These are phyloP conservation scores for Verruconis gallopava DNA, from an alignment of 2,329 filamentous ascomycete species.

Conservation along the genomic window DNA sequence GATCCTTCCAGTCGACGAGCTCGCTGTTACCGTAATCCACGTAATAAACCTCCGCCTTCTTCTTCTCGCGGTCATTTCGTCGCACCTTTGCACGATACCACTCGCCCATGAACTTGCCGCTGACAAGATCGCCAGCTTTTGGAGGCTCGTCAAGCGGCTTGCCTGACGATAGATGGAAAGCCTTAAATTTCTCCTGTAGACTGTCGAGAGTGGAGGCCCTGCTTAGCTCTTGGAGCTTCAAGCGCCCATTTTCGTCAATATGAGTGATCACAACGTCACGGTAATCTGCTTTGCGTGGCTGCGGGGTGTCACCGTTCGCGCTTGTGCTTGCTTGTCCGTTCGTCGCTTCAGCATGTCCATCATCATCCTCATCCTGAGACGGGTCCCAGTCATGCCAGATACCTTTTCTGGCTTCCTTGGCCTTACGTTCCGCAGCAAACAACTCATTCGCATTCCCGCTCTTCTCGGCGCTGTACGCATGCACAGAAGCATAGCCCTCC, in stretches of 20 bases:
- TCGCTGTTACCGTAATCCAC: conserved; percentile 96
- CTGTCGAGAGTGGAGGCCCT: conserved; percentile 66
- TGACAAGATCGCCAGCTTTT: conserved; percentile 83
- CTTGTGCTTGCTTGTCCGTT: conserved; percentile 36
- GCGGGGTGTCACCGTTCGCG: conserved; percentile 32
- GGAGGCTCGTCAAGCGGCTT: conserved; percentile 60
- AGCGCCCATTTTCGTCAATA: conserved; percentile 64
- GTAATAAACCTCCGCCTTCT: conserved; percentile 79
- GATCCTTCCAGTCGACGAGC: conserved; percentile 67
- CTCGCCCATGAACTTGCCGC: conserved; percentile 83
- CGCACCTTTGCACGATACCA: conserved; percentile 93
- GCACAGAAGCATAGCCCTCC: conserved; percentile 84
- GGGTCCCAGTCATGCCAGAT: conserved; percentile 94
- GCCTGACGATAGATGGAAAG: conserved; percentile 70
- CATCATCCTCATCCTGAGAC: conserved; percentile 59
- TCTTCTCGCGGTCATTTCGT: conserved; percentile 80
- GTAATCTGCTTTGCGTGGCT: conserved; percentile 69
- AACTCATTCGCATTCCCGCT: conserved; percentile 80
- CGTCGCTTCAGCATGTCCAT: conserved; percentile 23
- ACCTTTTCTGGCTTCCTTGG: conserved; percentile 78
- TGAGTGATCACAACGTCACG: conserved; percentile 88
- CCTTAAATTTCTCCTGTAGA: conserved; percentile 81
- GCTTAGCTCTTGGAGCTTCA: conserved; percentile 88
- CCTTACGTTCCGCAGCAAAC: conserved; percentile 72
- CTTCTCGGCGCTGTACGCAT: conserved; percentile 92